Evolutionary conservation across 2,329 filamentous ascomycete species (phyloP).

Genomic region (Calonectria pseudoturangicola): DNA sequence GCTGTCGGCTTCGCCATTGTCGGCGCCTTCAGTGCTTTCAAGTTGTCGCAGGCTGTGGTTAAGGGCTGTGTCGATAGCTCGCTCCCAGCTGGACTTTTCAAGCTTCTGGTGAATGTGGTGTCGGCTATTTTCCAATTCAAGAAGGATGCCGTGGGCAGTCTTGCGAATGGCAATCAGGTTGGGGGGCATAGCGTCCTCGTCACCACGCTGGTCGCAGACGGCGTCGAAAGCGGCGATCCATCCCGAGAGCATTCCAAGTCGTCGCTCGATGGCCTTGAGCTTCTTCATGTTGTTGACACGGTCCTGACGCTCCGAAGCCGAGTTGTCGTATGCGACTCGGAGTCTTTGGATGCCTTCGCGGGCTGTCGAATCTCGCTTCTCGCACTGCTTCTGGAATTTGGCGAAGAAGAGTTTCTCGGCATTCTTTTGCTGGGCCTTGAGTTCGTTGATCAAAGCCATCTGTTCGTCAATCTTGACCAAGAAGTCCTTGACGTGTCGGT

Average conservation of each 20-base stretch:
- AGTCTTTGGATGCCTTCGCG: constrained; percentile 88
- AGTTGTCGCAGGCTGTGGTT: constrained; percentile 90
- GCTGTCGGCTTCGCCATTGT: constrained; percentile 78
- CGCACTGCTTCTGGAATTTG: constrained; percentile 93
- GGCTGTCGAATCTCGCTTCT: constrained; percentile 85
- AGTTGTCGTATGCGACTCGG: constrained; percentile 88
- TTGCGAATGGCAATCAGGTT: constrained; percentile 87
- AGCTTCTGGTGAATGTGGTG: constrained; percentile 93
- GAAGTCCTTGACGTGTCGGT: constrained; percentile 99
- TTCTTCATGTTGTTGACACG: constrained; percentile 88
- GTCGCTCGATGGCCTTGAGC: constrained; percentile 86
- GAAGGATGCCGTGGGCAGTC: constrained; percentile 89
- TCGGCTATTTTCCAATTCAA: constrained; percentile 91
- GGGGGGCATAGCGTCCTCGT: constrained; percentile 75
- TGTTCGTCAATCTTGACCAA: constrained; percentile 99
- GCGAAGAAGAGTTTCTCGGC: constrained; percentile 86
- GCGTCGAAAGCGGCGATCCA: constrained; percentile 96
- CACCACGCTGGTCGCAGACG: constrained; percentile 79
- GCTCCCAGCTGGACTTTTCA: constrained; percentile 89
- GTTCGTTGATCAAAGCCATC: constrained; percentile 95
- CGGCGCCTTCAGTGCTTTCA: constrained; percentile 71
- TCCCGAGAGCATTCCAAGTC: constrained; percentile 89
- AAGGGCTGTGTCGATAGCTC: constrained; percentile 89
- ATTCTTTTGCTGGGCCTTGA: constrained; percentile 94
- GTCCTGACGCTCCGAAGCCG: constrained; percentile 84